A percentile compares a stretch with the other conserved stretches of the same genome.
Conservation (phyloP, 192 early-diverging fungal species). For the Coemansia sp. region DNA sequence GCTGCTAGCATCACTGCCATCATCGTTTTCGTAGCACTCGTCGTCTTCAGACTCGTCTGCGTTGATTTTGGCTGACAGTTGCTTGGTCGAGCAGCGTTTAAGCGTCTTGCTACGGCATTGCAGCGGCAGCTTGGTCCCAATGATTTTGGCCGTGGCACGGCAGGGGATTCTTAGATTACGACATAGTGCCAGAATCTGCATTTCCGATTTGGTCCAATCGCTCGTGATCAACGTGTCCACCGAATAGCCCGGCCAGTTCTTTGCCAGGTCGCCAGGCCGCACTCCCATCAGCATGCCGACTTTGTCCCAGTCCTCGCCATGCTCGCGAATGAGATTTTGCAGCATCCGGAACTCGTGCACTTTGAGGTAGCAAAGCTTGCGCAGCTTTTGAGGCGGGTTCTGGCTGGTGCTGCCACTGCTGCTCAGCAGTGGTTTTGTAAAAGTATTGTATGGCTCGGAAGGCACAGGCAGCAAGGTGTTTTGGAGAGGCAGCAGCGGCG, state of each 20-base stretch:
- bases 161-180: conserved; percentile 29
- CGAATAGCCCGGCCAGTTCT: conserved; percentile 41
- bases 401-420: neutral
- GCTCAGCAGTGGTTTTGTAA: neutral
- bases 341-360: conserved; percentile 33
- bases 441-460: neutral
- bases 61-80: neutral
- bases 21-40: conserved; percentile 1
- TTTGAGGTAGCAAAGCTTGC: conserved; percentile 27
- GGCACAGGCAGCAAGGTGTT: too few species aligned
- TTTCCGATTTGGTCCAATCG: conserved; percentile 31
- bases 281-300: conserved; percentile 24
- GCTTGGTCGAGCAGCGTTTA: conserved; percentile 7
- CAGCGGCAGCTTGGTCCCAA: conserved; percentile 41
- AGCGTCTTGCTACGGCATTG: conserved; percentile 43
- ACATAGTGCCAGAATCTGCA: conserved; percentile 24
- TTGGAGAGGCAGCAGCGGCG: too few species aligned
- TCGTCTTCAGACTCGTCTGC: neutral
- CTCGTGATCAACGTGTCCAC: conserved; percentile 19
- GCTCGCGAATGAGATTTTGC: conserved; percentile 23
- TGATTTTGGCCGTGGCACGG: conserved; percentile 35
- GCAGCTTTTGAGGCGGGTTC: neutral
- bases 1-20: neutral
- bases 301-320: conserved; percentile 41
- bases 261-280: conserved; percentile 21